phyloP scores from a whole-genome alignment of 2,329 filamentous ascomycete genomes.

The Fusarium sp. region DNA sequence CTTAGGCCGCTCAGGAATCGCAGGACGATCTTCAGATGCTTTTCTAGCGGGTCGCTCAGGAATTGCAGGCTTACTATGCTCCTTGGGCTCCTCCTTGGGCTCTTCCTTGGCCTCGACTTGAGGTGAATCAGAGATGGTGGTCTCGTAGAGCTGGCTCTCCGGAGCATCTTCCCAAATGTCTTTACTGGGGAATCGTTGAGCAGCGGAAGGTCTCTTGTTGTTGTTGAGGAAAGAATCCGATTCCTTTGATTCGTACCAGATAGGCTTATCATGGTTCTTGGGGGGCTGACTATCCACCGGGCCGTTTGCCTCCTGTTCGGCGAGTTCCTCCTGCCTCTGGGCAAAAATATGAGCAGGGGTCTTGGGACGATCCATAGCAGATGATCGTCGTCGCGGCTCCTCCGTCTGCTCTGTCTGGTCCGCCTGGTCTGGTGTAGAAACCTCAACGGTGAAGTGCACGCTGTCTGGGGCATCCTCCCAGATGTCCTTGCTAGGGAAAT shows the following conservation, averaged over 20 bases:
- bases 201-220: constrained; percentile 62
- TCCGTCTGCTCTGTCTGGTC: constrained; percentile 52
- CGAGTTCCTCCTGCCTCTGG: constrained; percentile 72
- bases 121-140: constrained; percentile 68
- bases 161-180: constrained; percentile 97
- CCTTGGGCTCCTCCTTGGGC: constrained; percentile 31
- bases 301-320: constrained; percentile 61
- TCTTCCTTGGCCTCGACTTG: constrained; percentile 40
- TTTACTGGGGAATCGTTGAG: constrained; percentile 85
- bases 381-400: constrained; percentile 52
- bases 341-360: constrained; percentile 74
- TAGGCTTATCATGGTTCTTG: constrained; percentile 50
- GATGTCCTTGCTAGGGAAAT: constrained; percentile 93
- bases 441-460: constrained; percentile 80
- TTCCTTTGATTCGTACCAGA: constrained; percentile 60
- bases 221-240: constrained; percentile 57
- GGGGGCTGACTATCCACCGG: constrained; percentile 46
- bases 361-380: constrained; percentile 55
- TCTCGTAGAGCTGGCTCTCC: constrained; percentile 82
- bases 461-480: constrained; percentile 97
- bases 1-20: constrained; percentile 65
- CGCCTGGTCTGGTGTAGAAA: constrained; percentile 76
- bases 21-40: constrained; percentile 55
- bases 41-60: constrained; percentile 53
- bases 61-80: constrained; percentile 46